phyloP scores from a whole-genome alignment of 1,284 basidiomycete species.

The Peniophora sp. region DNA sequence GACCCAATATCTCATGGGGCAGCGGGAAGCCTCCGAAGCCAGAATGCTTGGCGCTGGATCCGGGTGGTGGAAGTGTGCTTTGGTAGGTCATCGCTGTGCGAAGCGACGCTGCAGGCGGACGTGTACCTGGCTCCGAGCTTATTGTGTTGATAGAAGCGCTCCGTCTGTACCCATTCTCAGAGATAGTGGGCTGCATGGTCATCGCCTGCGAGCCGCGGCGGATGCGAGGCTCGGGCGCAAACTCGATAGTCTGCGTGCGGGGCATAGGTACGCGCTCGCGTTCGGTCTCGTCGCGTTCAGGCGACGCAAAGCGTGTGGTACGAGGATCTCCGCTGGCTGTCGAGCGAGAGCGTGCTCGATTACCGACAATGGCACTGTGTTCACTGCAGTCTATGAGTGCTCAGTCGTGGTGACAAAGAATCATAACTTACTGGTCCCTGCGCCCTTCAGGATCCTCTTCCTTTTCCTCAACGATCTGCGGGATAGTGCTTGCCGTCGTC shows the following conservation, averaged over 20 bases:
- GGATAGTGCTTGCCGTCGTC: too few relatives aligned
- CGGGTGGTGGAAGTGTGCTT: background rate
- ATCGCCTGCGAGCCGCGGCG: background rate
- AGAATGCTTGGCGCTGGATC: conserved; percentile 14
- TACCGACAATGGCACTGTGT: too few relatives aligned
- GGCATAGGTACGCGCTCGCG: conserved; percentile 20
- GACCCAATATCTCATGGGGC: conserved; percentile 52
- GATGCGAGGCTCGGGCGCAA: conserved; percentile 24
- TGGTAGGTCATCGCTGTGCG: conserved; percentile 3
- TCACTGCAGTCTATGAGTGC: too few relatives aligned
- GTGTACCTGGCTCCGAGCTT: conserved; percentile 3
- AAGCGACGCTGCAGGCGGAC: background rate
- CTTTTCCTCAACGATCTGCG: too few relatives aligned
- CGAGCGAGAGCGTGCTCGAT: too few relatives aligned
- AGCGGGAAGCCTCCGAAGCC: conserved; percentile 86
- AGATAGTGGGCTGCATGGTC: background rate
- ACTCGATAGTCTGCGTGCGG: conserved; percentile 49
- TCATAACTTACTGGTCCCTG: too few relatives aligned
- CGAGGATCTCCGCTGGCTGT: too few relatives aligned
- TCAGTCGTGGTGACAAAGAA: too few relatives aligned
- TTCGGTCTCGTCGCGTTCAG: too few relatives aligned
- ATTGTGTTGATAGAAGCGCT: conserved; percentile 1
- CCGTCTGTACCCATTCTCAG: conserved; percentile 1
- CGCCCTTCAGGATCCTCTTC: too few relatives aligned
- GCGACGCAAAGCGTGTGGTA: too few relatives aligned